Evolutionary conservation across 1,284 basidiomycete species (phyloP), one percentile per base, ranked within the genome.

Genomic region (Coniophora puteana): DNA sequence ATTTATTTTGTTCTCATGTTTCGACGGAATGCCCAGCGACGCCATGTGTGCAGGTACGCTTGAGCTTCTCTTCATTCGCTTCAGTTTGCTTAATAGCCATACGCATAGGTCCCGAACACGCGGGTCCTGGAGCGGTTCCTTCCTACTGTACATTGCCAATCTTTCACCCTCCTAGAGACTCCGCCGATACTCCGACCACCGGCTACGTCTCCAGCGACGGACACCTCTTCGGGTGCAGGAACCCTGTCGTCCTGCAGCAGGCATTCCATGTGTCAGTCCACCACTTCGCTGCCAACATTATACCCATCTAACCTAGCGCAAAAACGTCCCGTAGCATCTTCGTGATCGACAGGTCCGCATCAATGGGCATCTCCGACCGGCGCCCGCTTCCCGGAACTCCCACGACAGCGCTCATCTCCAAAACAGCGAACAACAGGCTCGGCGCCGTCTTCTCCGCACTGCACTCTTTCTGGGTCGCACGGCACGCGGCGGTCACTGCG

Each of bases 201-300:
- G 74, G 78, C 1, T 74, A 83, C 49, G 49, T 78, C 31, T 83
- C 80, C 3, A 59, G 63, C 18, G 78, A 82, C 38, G 56, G 61
- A 0, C 61, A 55, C 38, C 52, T 66, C 4, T 83, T 78, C 49
- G 41, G 52, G 2, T 82, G 80, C 56, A 67, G 64, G 39, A 80
- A 80, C 54, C 80, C 80, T 0, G 63, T 65, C 1, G 63, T 71
- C 3, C 54, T 76, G 54, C 73, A 74, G 21, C 74, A 76, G 47
- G 64, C 76, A 0, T 80, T 76, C 52, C 80, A 82, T 47, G 71
- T 82, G 79, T 81, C 57, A 12, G 76, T 65, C 11, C 22, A 23
- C 21, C 27, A 40, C 12, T 1, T 36, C 21, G 5, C n/a, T 3
- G 8, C n/a, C n/a, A n/a, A n/a, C n/a, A n/a, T n/a, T n/a, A 1